A percentile compares a stretch with the other conserved stretches of the same genome.
phyloP scores from a whole-genome alignment of 2,329 filamentous ascomycete species.

The Ascochyta lentis region DNA sequence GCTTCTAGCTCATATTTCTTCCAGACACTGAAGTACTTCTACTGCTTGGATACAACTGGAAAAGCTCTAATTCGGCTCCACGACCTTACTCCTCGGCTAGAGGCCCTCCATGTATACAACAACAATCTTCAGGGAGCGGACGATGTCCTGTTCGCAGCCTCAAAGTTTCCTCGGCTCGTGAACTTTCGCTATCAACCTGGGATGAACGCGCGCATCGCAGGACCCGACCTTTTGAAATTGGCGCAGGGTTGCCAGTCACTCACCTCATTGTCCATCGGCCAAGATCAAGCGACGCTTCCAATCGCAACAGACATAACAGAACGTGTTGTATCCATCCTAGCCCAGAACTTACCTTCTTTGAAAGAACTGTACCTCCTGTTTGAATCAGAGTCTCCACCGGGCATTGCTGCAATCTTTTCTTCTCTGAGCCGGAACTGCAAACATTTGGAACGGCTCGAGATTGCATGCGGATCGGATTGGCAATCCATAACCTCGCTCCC shows the following conservation, averaged over 20 bases:
- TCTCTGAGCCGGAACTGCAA: not conserved
- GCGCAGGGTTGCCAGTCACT: not conserved
- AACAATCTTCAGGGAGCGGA: not conserved
- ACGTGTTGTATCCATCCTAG: not conserved
- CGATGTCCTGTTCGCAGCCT: not conserved
- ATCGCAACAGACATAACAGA: not conserved
- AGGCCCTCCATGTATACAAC: constrained; percentile 2
- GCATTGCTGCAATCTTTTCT: not conserved
- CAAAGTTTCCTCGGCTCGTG: not conserved
- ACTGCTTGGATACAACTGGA: not conserved
- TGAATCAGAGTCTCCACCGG: not conserved
- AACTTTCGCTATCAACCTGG: not conserved
- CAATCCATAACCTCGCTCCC: not conserved
- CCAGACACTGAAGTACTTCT: not conserved
- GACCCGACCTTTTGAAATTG: not conserved
- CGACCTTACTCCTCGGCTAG: not conserved
- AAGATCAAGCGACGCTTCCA: not conserved
- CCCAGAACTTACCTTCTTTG: not conserved
- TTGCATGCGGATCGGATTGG: constrained; percentile 1
- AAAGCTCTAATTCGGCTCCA: not conserved
- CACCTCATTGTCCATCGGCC: not conserved
- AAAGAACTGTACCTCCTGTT: not conserved
- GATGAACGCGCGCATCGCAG: not conserved
- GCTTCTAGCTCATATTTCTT: not conserved
- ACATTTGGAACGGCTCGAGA: not conserved